Base-by-base conservation (phyloP, 1,284 basidiomycete species). In the Trametes sp. region DNA sequence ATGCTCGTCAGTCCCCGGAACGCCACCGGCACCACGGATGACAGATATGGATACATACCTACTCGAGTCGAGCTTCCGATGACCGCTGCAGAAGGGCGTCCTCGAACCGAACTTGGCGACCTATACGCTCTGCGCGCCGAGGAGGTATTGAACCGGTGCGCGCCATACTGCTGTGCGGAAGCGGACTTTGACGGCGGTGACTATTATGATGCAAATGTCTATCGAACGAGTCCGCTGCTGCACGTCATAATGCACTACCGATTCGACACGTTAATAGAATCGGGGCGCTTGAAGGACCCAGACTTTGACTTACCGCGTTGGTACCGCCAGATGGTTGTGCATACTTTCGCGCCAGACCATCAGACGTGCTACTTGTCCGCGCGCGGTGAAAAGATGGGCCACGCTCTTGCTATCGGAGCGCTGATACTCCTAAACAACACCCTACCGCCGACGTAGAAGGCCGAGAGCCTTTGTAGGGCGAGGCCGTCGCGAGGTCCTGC, bases 241-340 rank as follows among this genome's bases (percentile, higher is more conserved):
- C 54, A 63, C 19, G 57, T 63, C n/a, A 36, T 63, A 1, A 52
- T 59, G 53, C 62, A 63, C 42, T 54, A 38, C 11, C 51, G 41
- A 1, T 55, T 59, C 33, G 62, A 64, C 36, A 57, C 46, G 5
- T 24, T 64, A 8, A 14, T 64, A 0, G 54, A 60, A 26, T 23
- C 54, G 3, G 16, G 11, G 1, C 48, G 24, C 1, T 21, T 62
- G 7, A 48, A 36, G n/a, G 33, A 62, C 21, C 44, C 61, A 0
- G 19, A 44, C 1, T 62, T 62, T 35, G 51, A 62, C 51, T 35
- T 57, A 23, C 55, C 50, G 0, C n/a, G 55, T 3, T 57, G 61
- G 60, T 61, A 61, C 26, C 41, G 60, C 8, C 60, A 61, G 28
- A 44, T 61, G 53, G 59, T 56, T 1, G 59, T 55, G 1, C 53